A percentile compares a stretch with the other conserved stretches of the same genome.
Conservation (phyloP, 192 early-diverging fungal genomes). For the Phycomyces nitens region DNA sequence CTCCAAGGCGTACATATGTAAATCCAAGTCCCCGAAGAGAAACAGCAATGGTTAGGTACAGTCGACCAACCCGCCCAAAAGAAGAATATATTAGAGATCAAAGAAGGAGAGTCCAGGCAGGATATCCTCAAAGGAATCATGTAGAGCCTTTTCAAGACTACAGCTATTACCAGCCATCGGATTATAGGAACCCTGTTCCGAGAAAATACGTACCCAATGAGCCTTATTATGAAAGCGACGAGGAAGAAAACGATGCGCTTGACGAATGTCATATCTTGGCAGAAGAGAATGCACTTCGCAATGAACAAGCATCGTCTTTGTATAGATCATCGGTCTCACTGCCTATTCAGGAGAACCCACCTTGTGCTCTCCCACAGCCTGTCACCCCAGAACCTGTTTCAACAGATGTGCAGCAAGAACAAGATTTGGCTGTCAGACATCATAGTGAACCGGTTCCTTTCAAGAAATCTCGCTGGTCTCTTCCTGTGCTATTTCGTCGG, state of each 20-base stretch:
- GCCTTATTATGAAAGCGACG: not conserved
- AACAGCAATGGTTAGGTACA: not conserved
- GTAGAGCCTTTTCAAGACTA: too few species aligned
- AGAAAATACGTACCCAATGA: not conserved
- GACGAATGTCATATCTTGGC: not conserved
- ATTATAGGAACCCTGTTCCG: not conserved
- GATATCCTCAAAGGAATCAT: not conserved
- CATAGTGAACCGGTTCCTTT: too few species aligned
- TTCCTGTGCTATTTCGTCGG: too few species aligned
- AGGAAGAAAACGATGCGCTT: not conserved
- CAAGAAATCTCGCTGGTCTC: too few species aligned
- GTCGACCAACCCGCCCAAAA: not conserved
- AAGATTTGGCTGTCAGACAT: too few species aligned
- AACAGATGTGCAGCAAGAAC: too few species aligned
- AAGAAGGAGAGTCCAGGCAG: not conserved
- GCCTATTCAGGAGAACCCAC: too few species aligned
- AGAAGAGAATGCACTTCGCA: not conserved
- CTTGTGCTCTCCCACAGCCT: too few species aligned
- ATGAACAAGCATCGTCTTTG: too few species aligned
- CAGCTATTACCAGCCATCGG: not conserved
- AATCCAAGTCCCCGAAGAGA: not conserved
- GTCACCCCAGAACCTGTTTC: too few species aligned
- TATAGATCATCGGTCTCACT: too few species aligned
- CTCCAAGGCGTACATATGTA: not conserved
- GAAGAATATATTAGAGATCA: not conserved